Conservation (phyloP, 768 basidiomycete species). For the Mycena chlorophos region DNA sequence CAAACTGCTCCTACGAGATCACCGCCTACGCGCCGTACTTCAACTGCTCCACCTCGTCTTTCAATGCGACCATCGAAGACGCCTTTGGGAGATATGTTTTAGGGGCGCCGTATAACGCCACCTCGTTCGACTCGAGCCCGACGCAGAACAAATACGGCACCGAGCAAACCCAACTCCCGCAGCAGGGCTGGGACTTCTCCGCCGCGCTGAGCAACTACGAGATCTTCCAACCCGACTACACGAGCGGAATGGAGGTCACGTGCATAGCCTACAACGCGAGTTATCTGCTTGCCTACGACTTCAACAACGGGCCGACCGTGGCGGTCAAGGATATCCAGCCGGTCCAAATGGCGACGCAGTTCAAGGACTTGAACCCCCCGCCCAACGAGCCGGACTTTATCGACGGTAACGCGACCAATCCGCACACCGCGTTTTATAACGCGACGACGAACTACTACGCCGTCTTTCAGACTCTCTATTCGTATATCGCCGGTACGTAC, state of each 20-base stretch:
- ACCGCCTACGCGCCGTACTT: constrained; percentile 5
- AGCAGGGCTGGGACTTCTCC: constrained; percentile 3
- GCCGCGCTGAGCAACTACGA: background rate
- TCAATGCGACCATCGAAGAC: background rate
- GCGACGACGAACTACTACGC: constrained; percentile 13
- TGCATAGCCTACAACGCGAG: constrained; percentile 14
- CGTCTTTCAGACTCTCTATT: constrained; percentile 1
- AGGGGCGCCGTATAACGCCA: background rate
- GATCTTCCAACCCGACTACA: background rate
- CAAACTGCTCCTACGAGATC: constrained; percentile 6
- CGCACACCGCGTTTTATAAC: constrained; percentile 7
- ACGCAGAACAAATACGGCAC: background rate
- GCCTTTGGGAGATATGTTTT: background rate
- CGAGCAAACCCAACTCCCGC: background rate
- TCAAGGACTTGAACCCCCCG: background rate
- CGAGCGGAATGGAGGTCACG: background rate
- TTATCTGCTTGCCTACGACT: constrained; percentile 10
- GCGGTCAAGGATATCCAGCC: background rate
- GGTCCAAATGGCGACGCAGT: constrained; percentile 1
- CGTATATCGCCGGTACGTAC: constrained; percentile 3
- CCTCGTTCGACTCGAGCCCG: background rate
- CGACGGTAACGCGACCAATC: background rate
- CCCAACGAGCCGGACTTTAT: background rate
- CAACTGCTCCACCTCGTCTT: background rate
- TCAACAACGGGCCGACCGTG: background rate